phyloP scores from a whole-genome alignment of 805 yeast genomes.

The Sugiyamaella lignohabitans region DNA sequence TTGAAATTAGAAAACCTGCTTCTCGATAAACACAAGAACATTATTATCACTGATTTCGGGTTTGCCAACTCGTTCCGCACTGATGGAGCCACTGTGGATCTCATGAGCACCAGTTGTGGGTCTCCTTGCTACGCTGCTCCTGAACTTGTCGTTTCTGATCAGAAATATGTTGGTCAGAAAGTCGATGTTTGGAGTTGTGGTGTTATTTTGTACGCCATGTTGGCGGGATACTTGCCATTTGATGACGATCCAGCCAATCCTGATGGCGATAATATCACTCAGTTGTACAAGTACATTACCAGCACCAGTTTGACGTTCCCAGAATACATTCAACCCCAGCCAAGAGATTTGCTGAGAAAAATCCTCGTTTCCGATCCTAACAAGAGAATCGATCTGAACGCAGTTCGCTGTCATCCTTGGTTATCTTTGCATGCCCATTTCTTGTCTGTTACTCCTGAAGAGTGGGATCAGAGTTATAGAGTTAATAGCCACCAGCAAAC shows the following conservation, averaged over 20 bases:
- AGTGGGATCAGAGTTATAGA: conserved; percentile 62
- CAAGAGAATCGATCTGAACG: conserved; percentile 60
- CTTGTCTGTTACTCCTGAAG: conserved; percentile 75
- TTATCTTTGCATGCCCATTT: conserved; percentile 75
- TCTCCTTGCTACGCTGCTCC: conserved; percentile 99
- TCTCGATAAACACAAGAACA: conserved; percentile 78
- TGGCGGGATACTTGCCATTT: conserved; percentile 94
- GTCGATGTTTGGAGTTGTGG: conserved; percentile 98
- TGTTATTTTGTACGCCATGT: conserved; percentile 90
- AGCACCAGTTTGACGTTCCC: conserved; percentile 91
- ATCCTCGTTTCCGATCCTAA: conserved; percentile 78
- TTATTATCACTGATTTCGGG: conserved; percentile 86
- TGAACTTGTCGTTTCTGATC: conserved; percentile 80
- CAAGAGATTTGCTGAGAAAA: conserved; percentile 82
- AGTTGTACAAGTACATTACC: conserved; percentile 85
- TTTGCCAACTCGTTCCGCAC: conserved; percentile 76
- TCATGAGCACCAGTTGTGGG: conserved; percentile 94
- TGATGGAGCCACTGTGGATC: conserved; percentile 37
- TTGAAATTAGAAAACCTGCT: conserved; percentile 67
- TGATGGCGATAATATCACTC: conserved; percentile 89
- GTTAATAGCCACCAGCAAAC: conserved; percentile 3
- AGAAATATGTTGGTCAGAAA: conserved; percentile 84
- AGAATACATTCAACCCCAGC: conserved; percentile 81
- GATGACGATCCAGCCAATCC: conserved; percentile 97
- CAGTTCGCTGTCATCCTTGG: conserved; percentile 83